Evolutionary conservation across 495 filamentous ascomycete genomes (phyloP), one percentile per base, ranked within the genome.

Genomic region (Neurospora sublineolata): DNA sequence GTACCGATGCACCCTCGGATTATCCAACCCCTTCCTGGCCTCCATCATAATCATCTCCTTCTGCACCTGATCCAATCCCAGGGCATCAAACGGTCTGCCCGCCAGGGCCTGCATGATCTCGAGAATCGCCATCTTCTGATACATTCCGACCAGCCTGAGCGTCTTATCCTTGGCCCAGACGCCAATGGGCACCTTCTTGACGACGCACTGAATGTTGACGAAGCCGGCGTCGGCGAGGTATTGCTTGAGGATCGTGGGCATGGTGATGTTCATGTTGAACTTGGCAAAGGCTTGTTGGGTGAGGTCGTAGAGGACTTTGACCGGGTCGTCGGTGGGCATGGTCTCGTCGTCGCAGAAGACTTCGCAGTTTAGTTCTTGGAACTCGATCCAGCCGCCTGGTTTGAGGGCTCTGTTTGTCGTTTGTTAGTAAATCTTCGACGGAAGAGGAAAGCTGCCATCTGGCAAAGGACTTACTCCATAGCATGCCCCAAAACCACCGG

Each of bases 191-290:
- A 87, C 79, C 74, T 87, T 87, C 70, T 80, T 82, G 16, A 83
- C 71, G 30, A 79, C 78, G 70, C 86, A 82, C 23, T 86, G 77
- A 16, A 91, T 82, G 73, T 90, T 85, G 8, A 83, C 81, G 71
- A 90, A 92, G 0, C 90, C 89, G 0, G 86, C 80, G 36, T 87
- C 84, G 75, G 27, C 81, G 80, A 76, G 84, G 78, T 9, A 82
- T 79, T 67, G 86, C 78, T 23, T 82, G 77, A 72, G 86, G 80
- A 46, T 82, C 72, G 67, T 85, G 81, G 70, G 87, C 33, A 84
- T 77, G n/a, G 83, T 80, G 3, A 87, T 71, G 67, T 86, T 80
- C 40, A 84, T 81, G 77, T 79, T 78, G 37, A 80, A 77, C 37
- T 71, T 71, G 37, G 69, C 38, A 33, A 81, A 74, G n/a, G 78